Evolutionary conservation across 164 flowering plant species (phyloP).

Genomic region (Houttuynia cordata): DNA sequence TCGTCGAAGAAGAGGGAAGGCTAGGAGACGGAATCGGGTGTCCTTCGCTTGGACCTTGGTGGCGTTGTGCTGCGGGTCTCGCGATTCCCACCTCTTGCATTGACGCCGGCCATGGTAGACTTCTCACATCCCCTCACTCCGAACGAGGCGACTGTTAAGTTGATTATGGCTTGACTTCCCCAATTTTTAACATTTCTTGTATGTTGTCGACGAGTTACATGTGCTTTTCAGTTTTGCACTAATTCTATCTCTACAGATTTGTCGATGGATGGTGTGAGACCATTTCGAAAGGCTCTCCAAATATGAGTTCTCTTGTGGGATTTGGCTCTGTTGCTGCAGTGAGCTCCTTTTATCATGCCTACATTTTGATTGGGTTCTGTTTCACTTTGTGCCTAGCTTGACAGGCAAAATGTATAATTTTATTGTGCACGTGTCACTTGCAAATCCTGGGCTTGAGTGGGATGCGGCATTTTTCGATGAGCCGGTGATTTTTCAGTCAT

Average conservation of each 20-base stretch:
- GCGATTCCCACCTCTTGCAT: conserved; percentile 72
- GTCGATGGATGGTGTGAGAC: conserved; percentile 67
- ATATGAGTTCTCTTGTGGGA: conserved; percentile 99
- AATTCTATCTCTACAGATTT: conserved; percentile 37
- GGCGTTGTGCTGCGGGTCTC: conserved; percentile 84
- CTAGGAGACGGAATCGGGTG: conserved; percentile 55
- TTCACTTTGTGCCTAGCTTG: background rate
- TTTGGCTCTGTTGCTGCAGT: conserved; percentile 90
- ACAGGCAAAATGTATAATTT: conserved; percentile 4
- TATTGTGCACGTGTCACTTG: conserved; percentile 54
- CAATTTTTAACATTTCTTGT: background rate
- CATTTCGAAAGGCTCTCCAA: conserved; percentile 79
- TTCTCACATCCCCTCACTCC: background rate
- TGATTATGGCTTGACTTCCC: no score
- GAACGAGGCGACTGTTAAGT: background rate
- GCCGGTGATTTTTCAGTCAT: conserved; percentile 58
- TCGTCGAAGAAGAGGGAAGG: conserved; percentile 46
- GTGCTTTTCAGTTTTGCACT: background rate
- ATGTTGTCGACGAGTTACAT: background rate
- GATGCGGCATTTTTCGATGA: conserved; percentile 92
- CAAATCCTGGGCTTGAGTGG: conserved; percentile 85
- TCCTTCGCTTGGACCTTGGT: conserved; percentile 92
- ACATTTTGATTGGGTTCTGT: background rate
- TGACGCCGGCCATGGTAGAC: conserved; percentile 75
- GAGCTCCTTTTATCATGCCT: conserved; percentile 15